These are phyloP conservation scores for Verbascum thapsus DNA, from an alignment of 257 asterid genomes.

Conservation along the genomic window DNA sequence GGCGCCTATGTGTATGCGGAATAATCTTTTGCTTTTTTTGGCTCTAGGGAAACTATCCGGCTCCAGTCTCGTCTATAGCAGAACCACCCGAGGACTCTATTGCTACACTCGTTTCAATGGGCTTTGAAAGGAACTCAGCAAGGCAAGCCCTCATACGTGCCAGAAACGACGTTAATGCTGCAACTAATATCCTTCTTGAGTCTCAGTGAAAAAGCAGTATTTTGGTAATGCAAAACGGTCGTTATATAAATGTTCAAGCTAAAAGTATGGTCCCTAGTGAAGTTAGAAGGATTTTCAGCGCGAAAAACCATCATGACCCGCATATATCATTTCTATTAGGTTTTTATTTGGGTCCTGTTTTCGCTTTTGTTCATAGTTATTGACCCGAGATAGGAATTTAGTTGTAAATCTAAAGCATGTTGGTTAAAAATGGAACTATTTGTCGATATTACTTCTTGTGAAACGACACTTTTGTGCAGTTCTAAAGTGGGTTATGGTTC, in stretches of 20 bases:
- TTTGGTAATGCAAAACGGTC: slow-evolving; percentile 2
- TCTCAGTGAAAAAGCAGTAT: slow-evolving; percentile 45
- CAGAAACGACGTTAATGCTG: slow-evolving; percentile 80
- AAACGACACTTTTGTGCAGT: no score
- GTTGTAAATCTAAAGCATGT: neutral
- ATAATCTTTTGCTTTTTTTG: slow-evolving; percentile 3
- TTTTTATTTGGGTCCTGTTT: neutral
- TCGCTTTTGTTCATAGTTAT: neutral
- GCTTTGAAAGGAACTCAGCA: slow-evolving; percentile 85
- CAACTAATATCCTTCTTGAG: slow-evolving; percentile 93
- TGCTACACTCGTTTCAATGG: slow-evolving; percentile 79
- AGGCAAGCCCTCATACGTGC: slow-evolving; percentile 91
- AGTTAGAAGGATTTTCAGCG: slow-evolving; percentile 19
- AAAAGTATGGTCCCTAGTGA: slow-evolving; percentile 6
- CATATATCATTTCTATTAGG: slow-evolving; percentile 7
- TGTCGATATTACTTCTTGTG: no score
- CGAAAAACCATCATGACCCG: no score
- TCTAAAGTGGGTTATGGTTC: no score
- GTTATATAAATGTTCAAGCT: slow-evolving; percentile 1
- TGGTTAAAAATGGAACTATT: no score
- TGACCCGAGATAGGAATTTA: neutral
- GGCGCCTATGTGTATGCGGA: no score
- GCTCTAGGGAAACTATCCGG: slow-evolving; percentile 58
- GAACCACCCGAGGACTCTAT: slow-evolving; percentile 92
- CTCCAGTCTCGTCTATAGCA: slow-evolving; percentile 41